A percentile compares a stretch with the other conserved stretches of the same genome.
These are phyloP conservation scores for Penicillium turbatum DNA, from an alignment of 495 filamentous ascomycete genomes.

Conservation along the genomic window DNA sequence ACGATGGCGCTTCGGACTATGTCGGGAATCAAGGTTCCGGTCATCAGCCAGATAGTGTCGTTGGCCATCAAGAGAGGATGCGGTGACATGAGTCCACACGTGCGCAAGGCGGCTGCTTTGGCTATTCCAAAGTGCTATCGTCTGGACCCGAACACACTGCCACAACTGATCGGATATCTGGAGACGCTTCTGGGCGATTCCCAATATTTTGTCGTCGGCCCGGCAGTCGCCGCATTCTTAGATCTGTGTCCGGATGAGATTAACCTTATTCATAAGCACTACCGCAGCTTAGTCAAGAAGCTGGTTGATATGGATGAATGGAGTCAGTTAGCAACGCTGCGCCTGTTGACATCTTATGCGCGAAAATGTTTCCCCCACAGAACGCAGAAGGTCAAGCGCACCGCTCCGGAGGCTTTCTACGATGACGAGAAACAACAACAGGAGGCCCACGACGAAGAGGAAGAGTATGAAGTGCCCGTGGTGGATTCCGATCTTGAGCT, in stretches of 20 bases:
- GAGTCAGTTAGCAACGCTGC: slow-evolving; percentile 80
- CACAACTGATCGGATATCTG: slow-evolving; percentile 78
- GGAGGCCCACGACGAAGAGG: slow-evolving; percentile 38
- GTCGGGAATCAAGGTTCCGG: slow-evolving; percentile 92
- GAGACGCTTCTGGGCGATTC: slow-evolving; percentile 74
- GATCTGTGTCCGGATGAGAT: slow-evolving; percentile 83
- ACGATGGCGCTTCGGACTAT: slow-evolving; percentile 90
- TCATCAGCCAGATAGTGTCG: slow-evolving; percentile 98
- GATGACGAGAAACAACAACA: slow-evolving; percentile 56
- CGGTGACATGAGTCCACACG: slow-evolving; percentile 89
- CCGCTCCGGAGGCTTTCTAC: slow-evolving; percentile 69
- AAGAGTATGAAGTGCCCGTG: slow-evolving; percentile 53
- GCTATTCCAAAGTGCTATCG: slow-evolving; percentile 97
- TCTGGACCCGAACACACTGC: slow-evolving; percentile 81
- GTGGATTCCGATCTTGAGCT: slow-evolving; percentile 82
- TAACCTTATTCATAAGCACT: slow-evolving; percentile 86
- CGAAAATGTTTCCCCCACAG: slow-evolving; percentile 82
- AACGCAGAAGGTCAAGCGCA: slow-evolving; percentile 51
- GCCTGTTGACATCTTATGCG: slow-evolving; percentile 76
- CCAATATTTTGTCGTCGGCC: slow-evolving; percentile 92
- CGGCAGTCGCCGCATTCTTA: slow-evolving; percentile 82
- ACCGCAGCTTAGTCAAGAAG: slow-evolving; percentile 77
- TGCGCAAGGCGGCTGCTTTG: slow-evolving; percentile 86
- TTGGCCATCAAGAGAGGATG: slow-evolving; percentile 88
- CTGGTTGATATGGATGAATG: slow-evolving; percentile 99